Conservation (phyloP, 2,329 filamentous ascomycete species). For the Nemania sp. region DNA sequence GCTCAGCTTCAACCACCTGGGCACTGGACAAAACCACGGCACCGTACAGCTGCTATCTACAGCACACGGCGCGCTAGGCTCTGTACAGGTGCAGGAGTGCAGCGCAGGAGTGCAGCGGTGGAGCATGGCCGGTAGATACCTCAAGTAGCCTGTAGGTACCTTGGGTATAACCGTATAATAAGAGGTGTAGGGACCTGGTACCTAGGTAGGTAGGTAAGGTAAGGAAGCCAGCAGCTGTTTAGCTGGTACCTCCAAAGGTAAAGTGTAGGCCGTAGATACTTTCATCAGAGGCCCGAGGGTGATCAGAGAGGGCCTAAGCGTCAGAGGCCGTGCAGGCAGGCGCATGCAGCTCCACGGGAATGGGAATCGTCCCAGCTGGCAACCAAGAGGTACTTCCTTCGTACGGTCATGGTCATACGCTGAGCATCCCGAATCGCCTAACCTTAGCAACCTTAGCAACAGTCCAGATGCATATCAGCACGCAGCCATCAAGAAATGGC, state of each 20-base stretch:
- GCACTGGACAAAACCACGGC: slow-evolving; percentile 12
- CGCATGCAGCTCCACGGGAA: slow-evolving; percentile 32
- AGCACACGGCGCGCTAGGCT: not conserved
- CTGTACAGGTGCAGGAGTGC: slow-evolving; percentile 13
- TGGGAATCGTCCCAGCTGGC: slow-evolving; percentile 32
- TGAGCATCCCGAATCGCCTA: slow-evolving; percentile 34
- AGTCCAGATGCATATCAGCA: slow-evolving; percentile 37
- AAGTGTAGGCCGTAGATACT: no score
- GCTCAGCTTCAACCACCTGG: slow-evolving; percentile 10
- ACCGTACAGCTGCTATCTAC: slow-evolving; percentile 11
- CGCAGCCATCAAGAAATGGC: slow-evolving; percentile 41
- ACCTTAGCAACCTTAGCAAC: slow-evolving; percentile 19
- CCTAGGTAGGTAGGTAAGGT: not conserved
- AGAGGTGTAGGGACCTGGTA: no score
- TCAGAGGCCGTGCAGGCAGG: slow-evolving; percentile 9
- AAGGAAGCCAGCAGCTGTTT: no score
- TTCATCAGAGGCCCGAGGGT: no score
- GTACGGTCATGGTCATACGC: no score
- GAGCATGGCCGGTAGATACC: not conserved
- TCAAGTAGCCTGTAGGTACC: not conserved
- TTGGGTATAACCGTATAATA: not conserved
- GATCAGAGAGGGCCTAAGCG: slow-evolving; percentile 5
- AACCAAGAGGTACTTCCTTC: slow-evolving; percentile 32
- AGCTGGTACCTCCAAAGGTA: no score
- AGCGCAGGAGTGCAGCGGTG: slow-evolving; percentile 10